These are phyloP conservation scores for Vickermania spadyakhi DNA, from an alignment of 208 protist genomes.

Conservation along the genomic window DNA sequence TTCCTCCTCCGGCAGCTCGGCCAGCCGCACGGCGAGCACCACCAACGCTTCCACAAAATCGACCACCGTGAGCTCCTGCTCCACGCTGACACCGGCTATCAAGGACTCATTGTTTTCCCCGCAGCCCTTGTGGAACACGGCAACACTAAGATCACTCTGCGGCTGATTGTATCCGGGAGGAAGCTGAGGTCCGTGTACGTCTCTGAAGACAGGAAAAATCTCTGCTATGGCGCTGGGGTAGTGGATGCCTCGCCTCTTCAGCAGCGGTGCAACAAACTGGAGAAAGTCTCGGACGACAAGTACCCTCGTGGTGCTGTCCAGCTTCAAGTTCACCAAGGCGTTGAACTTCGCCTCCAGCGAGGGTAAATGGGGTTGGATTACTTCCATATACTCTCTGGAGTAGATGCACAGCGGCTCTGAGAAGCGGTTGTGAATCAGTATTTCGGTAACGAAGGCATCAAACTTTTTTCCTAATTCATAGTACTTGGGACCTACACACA, in stretches of 20 bases:
- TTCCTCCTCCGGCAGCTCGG: conserved; percentile 3
- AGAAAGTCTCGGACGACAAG: conserved; percentile 8
- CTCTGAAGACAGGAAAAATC: conserved; percentile 14
- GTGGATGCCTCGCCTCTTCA: neutral
- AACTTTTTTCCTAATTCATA: conserved; percentile 30
- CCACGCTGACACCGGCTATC: conserved; percentile 18
- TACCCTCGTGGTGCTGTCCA: conserved; percentile 8
- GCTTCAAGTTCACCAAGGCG: conserved; percentile 3
- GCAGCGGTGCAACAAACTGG: neutral
- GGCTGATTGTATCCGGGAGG: conserved; percentile 32
- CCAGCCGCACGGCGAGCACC: conserved; percentile 12
- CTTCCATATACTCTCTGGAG: conserved; percentile 17
- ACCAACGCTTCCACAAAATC: conserved; percentile 77
- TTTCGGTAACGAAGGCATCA: conserved; percentile 31
- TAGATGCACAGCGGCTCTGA: conserved; percentile 33
- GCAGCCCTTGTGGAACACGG: conserved; percentile 24
- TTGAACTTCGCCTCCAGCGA: conserved; percentile 13
- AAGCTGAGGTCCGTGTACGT: conserved; percentile 9
- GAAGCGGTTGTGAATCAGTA: conserved; percentile 7
- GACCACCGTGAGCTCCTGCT: conserved; percentile 43
- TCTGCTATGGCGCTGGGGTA: neutral
- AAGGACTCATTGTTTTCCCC: conserved; percentile 13
- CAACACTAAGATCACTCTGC: conserved; percentile 16
- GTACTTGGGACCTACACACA: conserved; percentile 27
- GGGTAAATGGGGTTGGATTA: conserved; percentile 14